Base-by-base conservation (phyloP, 2,329 filamentous ascomycete species). In the Fusarium neocosmosporiellum region DNA sequence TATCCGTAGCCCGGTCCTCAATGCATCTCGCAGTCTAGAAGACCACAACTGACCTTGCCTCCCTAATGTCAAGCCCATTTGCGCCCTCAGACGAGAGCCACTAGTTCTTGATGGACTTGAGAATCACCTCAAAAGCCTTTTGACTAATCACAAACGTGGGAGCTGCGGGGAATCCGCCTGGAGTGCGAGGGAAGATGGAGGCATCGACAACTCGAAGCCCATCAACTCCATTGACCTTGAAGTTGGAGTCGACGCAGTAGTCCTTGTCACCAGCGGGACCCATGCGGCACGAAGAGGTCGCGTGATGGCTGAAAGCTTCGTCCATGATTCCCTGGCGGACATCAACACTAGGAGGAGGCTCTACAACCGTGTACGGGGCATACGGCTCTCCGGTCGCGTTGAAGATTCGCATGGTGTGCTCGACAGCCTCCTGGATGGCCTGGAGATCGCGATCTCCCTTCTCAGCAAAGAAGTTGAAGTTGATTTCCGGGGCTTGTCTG, bases 201-300 rank as follows among this genome's bases (percentile, higher is more conserved):
- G 88, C 89, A 81, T 91, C 90, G 2, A 91, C 89, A 7, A 91
- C 89, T 6, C 89, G 82, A 58, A 91, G 80, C 0, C 85, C 84
- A 1, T 83, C 78, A 0, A 89, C 85, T 1, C 88, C 88, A 20
- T 86, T 82, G 5, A 91, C 89, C 22, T 84, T 82, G 78, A 91
- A 90, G 59, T 86, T 80, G 0, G 82, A 83, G 75, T 91, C 87
- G 58, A 91, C 77, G 3, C 90, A 88, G 10, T 88, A 88, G 75
- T 83, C 84, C 1, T 79, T 78, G 76, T 91, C 87, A 14, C 81
- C 81, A 31, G 86, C 84, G 1, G 82, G 81, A 1, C 90, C 89
- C 70, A 91, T 91, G 0, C 87, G 83, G 53, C 84, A 86, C 0
- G 88, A 88, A 41, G 86, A 88, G 1, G 83, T 87, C 2, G 87